Evolutionary conservation across 352 stramenopile genomes (phyloP).

Genomic region (Elongisporangium prolatum): DNA sequence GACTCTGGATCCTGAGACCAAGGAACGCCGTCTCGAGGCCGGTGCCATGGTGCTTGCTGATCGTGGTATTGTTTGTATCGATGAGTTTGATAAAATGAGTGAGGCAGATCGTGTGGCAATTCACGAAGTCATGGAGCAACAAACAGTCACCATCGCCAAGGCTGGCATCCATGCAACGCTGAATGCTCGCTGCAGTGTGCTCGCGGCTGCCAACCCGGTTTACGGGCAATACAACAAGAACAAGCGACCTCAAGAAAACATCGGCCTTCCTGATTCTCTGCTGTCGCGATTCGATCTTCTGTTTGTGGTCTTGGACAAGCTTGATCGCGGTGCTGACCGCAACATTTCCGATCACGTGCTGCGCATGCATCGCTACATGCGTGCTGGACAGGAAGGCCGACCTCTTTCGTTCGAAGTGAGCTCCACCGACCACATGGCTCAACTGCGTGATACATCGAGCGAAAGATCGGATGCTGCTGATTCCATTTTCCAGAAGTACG

Average conservation of each 20-base stretch:
- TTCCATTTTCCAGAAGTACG: constrained; percentile 90
- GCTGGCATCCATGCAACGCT: constrained; percentile 98
- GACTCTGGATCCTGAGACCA: constrained; percentile 94
- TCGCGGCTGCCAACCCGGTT: constrained; percentile 99
- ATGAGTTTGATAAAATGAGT: constrained; percentile 99
- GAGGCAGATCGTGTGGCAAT: constrained; percentile 98
- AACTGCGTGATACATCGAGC: constrained; percentile 52
- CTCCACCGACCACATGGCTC: constrained; percentile 73
- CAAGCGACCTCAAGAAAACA: constrained; percentile 98
- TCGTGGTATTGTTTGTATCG: constrained; percentile 98
- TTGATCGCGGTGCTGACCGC: constrained; percentile 92
- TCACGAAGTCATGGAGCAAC: constrained; percentile 99
- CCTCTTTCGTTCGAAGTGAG: constrained; percentile 87
- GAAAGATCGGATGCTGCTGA: constrained; percentile 71
- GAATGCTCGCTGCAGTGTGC: constrained; percentile 98
- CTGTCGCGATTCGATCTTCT: constrained; percentile 99
- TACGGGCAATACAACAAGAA: constrained; percentile 99
- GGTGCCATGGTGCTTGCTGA: constrained; percentile 99
- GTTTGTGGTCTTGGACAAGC: constrained; percentile 99
- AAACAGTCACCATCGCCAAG: constrained; percentile 99
- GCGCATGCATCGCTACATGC: constrained; percentile 94
- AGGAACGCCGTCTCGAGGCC: constrained; percentile 93
- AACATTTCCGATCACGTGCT: constrained; percentile 98
- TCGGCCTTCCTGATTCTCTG: constrained; percentile 98
- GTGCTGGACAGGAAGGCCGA: constrained; percentile 79